Base-by-base conservation (phyloP, 495 filamentous ascomycete genomes). In the Halenospora varia region DNA sequence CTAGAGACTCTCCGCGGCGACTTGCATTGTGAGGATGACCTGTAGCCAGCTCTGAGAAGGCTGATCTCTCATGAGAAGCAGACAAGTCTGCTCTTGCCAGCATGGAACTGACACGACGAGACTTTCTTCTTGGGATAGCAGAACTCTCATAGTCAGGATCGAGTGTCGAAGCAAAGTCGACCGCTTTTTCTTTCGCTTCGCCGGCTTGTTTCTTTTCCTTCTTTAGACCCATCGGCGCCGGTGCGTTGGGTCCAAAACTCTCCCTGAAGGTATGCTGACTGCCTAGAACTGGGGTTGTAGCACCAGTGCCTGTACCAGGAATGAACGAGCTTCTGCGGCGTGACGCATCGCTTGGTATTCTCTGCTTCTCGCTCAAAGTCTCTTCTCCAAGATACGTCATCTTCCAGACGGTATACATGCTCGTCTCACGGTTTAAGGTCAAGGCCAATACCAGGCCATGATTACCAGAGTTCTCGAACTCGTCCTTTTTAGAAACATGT, bases 51-150 rank as follows among this genome's bases (percentile, higher is more conserved):
- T 92, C 90, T 11, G 82, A 79, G 64, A 93, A 94, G 18, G 83
- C 80, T 2, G 86, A 76, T 51, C 88, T 80, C 54, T 92, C 89
- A 48, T 90, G 88, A 19, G 82, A 80, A 22, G 77, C 85, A 0
- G 90, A 93, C 11, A 97, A 74, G 66, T 97, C 93, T 19, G 92
- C 87, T 61, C 93, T 80, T n/a, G 94, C 89, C 51, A 97, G 80
- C 57, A 97, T 76, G 35, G 94, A 97, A 70, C 94, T 97, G 19
- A 97, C 90, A 25, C 94, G 81, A 25, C 94, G 80, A 11, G 90
- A 94, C 42, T 90, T 84, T 68, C 88, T 85, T 19, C 82, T 76
- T 2, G 85, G 84, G 17, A 82, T 82, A 40, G 84, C 79, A 25
- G 83, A 79, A 46, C 79, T 76, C 20, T 85, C 88, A 56, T 83